These are phyloP conservation scores for Hypoxylon sp. DNA, from an alignment of 2,329 filamentous ascomycete genomes.

Conservation along the genomic window DNA sequence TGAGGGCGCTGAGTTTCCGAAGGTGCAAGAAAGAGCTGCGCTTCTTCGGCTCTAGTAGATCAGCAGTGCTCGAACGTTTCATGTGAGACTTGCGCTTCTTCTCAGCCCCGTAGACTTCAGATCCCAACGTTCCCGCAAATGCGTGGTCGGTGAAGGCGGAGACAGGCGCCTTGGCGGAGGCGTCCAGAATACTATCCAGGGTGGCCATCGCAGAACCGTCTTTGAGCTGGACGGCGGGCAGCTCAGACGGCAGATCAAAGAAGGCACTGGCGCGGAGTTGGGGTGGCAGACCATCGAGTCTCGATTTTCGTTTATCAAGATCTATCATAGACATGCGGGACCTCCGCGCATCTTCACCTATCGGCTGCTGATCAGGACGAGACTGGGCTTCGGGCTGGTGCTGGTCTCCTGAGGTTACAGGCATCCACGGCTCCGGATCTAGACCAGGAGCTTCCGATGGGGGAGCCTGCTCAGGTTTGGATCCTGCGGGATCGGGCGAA, in stretches of 20 bases:
- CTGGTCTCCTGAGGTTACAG: not conserved
- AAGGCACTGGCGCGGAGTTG: slow-evolving; percentile 90
- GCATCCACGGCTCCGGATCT: slow-evolving; percentile 14
- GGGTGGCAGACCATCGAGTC: slow-evolving; percentile 70
- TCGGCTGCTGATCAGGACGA: slow-evolving; percentile 8
- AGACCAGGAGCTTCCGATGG: slow-evolving; percentile 12
- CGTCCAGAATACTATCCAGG: slow-evolving; percentile 89
- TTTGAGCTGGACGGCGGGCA: slow-evolving; percentile 64
- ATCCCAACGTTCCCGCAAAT: slow-evolving; percentile 77
- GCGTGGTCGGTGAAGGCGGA: slow-evolving; percentile 91
- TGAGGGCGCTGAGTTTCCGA: slow-evolving; percentile 50
- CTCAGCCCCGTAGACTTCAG: slow-evolving; percentile 74
- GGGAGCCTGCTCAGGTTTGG: slow-evolving; percentile 17
- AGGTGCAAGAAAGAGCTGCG: slow-evolving; percentile 60
- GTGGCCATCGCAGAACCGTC: slow-evolving; percentile 87
- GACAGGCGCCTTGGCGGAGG: slow-evolving; percentile 86
- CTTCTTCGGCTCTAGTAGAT: slow-evolving; percentile 51
- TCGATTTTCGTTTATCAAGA: slow-evolving; percentile 51
- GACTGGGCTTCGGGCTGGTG: slow-evolving; percentile 20
- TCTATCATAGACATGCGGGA: slow-evolving; percentile 49
- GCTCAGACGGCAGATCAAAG: slow-evolving; percentile 74
- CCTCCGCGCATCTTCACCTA: slow-evolving; percentile 40
- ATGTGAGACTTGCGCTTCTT: slow-evolving; percentile 58
- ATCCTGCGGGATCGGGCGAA: slow-evolving; percentile 46
- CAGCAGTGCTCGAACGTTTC: slow-evolving; percentile 38